These are phyloP conservation scores for Colletotrichum sp. DNA, from an alignment of 2,329 filamentous ascomycete genomes.

Conservation along the genomic window DNA sequence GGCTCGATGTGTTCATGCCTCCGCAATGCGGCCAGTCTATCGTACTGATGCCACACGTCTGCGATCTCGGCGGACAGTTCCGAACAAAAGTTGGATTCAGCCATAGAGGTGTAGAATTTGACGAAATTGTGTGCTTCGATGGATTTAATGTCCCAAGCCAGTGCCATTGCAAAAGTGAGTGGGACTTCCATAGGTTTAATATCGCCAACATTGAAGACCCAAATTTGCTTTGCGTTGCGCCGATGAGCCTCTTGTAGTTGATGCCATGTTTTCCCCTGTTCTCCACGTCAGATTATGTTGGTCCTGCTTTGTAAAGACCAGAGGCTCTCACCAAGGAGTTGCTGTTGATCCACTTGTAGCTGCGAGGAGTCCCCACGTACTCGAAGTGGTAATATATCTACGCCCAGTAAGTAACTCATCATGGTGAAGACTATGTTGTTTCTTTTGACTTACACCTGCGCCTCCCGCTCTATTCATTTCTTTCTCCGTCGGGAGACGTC, in stretches of 20 bases:
- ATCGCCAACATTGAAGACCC: slow-evolving; percentile 68
- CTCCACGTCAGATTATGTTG: accelerated
- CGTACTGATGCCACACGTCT: slow-evolving; percentile 56
- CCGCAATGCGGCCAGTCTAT: slow-evolving; percentile 50
- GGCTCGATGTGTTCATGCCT: slow-evolving; percentile 66
- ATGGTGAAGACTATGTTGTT: neutral
- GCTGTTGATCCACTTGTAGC: slow-evolving; percentile 67
- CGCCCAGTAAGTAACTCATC: slow-evolving; percentile 16
- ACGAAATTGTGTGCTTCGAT: slow-evolving; percentile 46
- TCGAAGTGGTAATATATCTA: slow-evolving; percentile 60
- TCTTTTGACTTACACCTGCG: slow-evolving; percentile 48
- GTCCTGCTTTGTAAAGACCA: neutral
- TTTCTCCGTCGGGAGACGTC: slow-evolving; percentile 56
- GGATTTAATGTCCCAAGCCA: slow-evolving; percentile 59
- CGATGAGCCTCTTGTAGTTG: slow-evolving; percentile 61
- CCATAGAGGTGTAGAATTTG: slow-evolving; percentile 1
- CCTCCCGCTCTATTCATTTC: slow-evolving; percentile 59
- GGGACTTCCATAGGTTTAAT: slow-evolving; percentile 62
- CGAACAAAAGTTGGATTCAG: slow-evolving; percentile 42
- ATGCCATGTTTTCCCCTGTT: slow-evolving; percentile 44
- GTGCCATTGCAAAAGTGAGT: slow-evolving; percentile 58
- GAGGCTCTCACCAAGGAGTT: slow-evolving; percentile 50
- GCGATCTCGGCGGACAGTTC: slow-evolving; percentile 50
- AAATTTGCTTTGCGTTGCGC: slow-evolving; percentile 53
- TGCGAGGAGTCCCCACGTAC: slow-evolving; percentile 64